phyloP scores from a whole-genome alignment of 345 rosid genomes.

The Triadica sebifera region DNA sequence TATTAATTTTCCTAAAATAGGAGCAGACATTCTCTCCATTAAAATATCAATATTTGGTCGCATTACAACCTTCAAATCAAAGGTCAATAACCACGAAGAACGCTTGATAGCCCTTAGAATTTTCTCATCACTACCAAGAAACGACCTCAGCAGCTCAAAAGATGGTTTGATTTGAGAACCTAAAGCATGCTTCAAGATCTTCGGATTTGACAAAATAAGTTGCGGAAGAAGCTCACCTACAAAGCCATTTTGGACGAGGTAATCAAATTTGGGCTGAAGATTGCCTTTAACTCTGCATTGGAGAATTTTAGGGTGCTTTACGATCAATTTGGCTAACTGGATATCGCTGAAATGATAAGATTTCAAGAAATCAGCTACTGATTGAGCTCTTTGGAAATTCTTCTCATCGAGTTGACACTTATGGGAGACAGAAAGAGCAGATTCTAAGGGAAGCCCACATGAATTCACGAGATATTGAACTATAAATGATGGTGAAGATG shows the following conservation, averaged over 20 bases:
- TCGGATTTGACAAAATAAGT: slow-evolving; percentile 17
- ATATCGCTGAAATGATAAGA: slow-evolving; percentile 16
- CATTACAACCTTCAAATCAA: slow-evolving; percentile 7
- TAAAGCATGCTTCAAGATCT: slow-evolving; percentile 10
- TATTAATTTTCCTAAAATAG: slow-evolving; percentile 6
- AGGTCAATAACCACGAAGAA: slow-evolving; percentile 10
- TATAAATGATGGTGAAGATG: slow-evolving; percentile 1
- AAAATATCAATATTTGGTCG: slow-evolving; percentile 24
- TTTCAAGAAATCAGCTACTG: slow-evolving; percentile 12
- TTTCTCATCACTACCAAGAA: slow-evolving; percentile 10
- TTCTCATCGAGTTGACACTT: slow-evolving; percentile 12
- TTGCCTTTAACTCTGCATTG: neutral
- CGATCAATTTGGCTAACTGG: slow-evolving; percentile 21
- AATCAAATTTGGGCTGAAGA: slow-evolving; percentile 24
- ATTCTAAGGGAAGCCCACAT: slow-evolving; percentile 21
- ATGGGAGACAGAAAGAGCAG: slow-evolving; percentile 22
- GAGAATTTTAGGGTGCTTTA: slow-evolving; percentile 17
- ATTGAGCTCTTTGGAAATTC: neutral
- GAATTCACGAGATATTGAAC: slow-evolving; percentile 20
- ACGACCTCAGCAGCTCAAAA: slow-evolving; percentile 11
- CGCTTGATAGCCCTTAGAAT: slow-evolving; percentile 18
- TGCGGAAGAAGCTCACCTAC: slow-evolving; percentile 18
- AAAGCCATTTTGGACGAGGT: slow-evolving; percentile 15
- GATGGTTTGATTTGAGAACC: slow-evolving; percentile 21
- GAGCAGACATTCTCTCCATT: slow-evolving; percentile 18